Evolutionary conservation across 2,329 filamentous ascomycete species (phyloP).

Genomic region (Dryadomyces quercus-mongolicae): DNA sequence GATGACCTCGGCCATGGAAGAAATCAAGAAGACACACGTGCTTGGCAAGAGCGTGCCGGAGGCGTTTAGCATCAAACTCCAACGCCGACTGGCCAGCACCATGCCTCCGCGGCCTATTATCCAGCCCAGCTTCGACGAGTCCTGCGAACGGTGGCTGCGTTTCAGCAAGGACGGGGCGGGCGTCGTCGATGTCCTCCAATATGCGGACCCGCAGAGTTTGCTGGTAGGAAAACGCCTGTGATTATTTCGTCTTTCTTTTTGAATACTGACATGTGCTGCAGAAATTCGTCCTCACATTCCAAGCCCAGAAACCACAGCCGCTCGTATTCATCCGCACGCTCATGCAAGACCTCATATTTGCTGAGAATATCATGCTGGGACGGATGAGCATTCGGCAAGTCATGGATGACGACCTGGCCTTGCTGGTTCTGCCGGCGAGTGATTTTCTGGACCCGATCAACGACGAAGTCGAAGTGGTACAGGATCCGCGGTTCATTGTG

Average conservation of each 20-base stretch:
- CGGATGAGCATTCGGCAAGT: constrained; percentile 59
- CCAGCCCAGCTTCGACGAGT: constrained; percentile 58
- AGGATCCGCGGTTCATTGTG: constrained; percentile 62
- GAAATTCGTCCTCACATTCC: constrained; percentile 64
- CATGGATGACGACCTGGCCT: constrained; percentile 69
- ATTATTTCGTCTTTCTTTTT: no score
- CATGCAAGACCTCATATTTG: constrained; percentile 64
- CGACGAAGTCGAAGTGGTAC: constrained; percentile 62
- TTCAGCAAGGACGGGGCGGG: constrained; percentile 63
- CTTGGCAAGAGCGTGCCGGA: constrained; percentile 56
- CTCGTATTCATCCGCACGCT: constrained; percentile 73
- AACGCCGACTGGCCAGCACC: constrained; percentile 83
- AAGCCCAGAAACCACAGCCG: constrained; percentile 70
- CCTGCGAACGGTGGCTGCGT: constrained; percentile 55
- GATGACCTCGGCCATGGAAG: constrained; percentile 36
- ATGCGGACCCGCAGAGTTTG: constrained; percentile 55
- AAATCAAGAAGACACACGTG: constrained; percentile 45
- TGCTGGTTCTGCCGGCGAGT: constrained; percentile 61
- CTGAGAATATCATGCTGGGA: constrained; percentile 57
- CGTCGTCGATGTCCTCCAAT: constrained; percentile 54
- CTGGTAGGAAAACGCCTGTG: constrained; percentile 36
- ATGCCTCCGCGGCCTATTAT: constrained; percentile 89
- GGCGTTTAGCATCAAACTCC: constrained; percentile 84
- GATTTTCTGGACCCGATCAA: constrained; percentile 60
- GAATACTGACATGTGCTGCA: constrained; percentile 18